These are phyloP conservation scores for Dryadomyces sulphureus DNA, from an alignment of 2,329 filamentous ascomycete species.

Conservation along the genomic window DNA sequence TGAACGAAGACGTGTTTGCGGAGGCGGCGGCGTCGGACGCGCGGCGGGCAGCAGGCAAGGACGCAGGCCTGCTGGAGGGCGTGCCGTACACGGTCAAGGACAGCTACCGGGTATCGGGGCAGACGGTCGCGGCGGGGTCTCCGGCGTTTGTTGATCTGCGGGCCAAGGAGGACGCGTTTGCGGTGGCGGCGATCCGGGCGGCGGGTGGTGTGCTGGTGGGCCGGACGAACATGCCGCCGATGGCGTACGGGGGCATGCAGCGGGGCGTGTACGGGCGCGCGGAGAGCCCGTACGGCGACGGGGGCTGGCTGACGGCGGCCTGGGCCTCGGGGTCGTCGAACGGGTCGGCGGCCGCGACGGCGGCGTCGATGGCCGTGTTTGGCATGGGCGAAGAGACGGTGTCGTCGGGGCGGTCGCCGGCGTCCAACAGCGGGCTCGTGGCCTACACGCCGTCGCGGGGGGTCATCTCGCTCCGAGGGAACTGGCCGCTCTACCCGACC, in stretches of 20 bases:
- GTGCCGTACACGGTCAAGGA: background rate
- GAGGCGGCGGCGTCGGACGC: background rate
- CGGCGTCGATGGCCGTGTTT: background rate
- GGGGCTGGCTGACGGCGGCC: background rate
- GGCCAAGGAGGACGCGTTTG: background rate
- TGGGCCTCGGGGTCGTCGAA: background rate
- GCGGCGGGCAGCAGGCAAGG: background rate
- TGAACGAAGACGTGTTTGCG: background rate
- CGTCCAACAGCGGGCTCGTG: slow-evolving; percentile 34
- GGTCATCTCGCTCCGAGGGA: slow-evolving; percentile 32
- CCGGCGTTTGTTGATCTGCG: background rate
- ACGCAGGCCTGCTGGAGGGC: background rate
- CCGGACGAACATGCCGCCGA: background rate
- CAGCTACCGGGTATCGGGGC: background rate
- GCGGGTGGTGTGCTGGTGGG: background rate
- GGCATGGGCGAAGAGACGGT: background rate
- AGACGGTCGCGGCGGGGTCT: background rate
- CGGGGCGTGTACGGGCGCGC: background rate
- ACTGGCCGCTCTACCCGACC: slow-evolving; percentile 40
- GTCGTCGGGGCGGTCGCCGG: background rate
- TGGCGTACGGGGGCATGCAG: background rate
- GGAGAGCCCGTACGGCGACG: background rate
- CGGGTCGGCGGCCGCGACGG: background rate
- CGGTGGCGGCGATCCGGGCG: background rate
- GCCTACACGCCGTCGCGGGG: slow-evolving; percentile 41